Base-by-base conservation (phyloP, 2,329 filamentous ascomycete species). In the Diaporthe nobilis region DNA sequence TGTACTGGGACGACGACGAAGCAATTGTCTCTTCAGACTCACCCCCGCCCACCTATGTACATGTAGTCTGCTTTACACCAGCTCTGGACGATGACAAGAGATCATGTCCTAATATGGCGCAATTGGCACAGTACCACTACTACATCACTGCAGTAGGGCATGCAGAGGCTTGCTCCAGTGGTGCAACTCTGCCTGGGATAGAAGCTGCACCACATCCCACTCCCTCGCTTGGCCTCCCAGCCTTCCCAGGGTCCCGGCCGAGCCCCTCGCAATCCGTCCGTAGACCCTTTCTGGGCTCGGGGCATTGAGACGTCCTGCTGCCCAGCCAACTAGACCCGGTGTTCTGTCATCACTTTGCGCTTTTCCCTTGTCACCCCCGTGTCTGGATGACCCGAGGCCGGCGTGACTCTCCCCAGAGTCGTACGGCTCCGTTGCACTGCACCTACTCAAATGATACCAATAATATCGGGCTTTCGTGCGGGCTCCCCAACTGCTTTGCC, bases 81-180 rank as follows among this genome's bases (percentile, higher is more conserved):
- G 53, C 28, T 31, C 13, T 42, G 37, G 39, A 61, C 22, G 22
- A 25, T 39, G 37, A n/a, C 58, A 28, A 42, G 65, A 53, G 28
- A 17, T 39, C 7, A 55, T 70, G 65, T 55, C 65, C 65, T 70
- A 70, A 55, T 70, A 70, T 70, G 65, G 65, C 65, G 65, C 65
- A 70, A 70, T 70, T 70, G 34, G 65, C 65, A 53, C 65, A 42
- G 65, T 68, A 42, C 49, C 28, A 20, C 65, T 68, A 37, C 44
- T 17, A 47, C 61, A n/a, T 51, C 22, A 25, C 65, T 55, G 65
- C 65, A 70, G 65, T 70, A 53, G 61, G 61, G 34, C 65, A 42
- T 70, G 65, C 65, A 70, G 42, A 49, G 17, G 17, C 61, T n/a
- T n/a, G 61, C 39, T 49, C 42, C 61, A 49, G 65, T 34, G 34